Evolutionary conservation across 1,284 basidiomycete species (phyloP).

Genomic region (Trichosporon faecale): DNA sequence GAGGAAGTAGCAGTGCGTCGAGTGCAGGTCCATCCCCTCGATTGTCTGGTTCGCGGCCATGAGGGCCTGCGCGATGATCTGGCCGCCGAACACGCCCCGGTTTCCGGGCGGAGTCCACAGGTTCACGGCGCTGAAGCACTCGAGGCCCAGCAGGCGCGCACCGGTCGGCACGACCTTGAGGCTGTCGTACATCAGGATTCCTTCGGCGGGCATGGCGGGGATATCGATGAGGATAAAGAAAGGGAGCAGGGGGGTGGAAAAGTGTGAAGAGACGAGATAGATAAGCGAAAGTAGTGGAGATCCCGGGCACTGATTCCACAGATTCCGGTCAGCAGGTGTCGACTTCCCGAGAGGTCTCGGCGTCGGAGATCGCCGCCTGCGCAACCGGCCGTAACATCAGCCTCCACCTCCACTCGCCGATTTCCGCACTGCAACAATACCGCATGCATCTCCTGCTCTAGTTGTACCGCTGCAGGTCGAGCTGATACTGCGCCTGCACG

Average conservation of each 20-base stretch:
- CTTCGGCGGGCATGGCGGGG: not conserved
- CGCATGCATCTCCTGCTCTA: not conserved
- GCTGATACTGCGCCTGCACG: not conserved
- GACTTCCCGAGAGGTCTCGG: not conserved
- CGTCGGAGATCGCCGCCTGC: not conserved
- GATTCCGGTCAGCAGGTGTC: not conserved
- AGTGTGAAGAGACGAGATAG: not conserved
- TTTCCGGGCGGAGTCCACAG: conserved; percentile 65
- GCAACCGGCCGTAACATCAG: not conserved
- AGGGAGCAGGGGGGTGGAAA: not conserved
- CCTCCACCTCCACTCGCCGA: not conserved
- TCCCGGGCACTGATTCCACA: too few relatives aligned
- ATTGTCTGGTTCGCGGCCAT: conserved; percentile 74
- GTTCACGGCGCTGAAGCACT: conserved; percentile 64
- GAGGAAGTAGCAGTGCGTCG: conserved; percentile 53
- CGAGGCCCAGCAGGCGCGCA: conserved; percentile 16
- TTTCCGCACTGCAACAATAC: not conserved
- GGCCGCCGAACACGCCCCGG: conserved; percentile 80
- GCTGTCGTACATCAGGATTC: conserved; percentile 6
- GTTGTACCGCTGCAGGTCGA: not conserved
- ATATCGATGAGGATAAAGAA: not conserved
- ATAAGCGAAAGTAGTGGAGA: not conserved
- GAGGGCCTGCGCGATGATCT: conserved; percentile 80
- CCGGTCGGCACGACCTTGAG: conserved; percentile 1
- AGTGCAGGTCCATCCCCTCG: conserved; percentile 60